Evolutionary conservation across 371 early-diverging fungal species (phyloP), one percentile per base, ranked within the genome.

Genomic region (Apophysomyces elegans): DNA sequence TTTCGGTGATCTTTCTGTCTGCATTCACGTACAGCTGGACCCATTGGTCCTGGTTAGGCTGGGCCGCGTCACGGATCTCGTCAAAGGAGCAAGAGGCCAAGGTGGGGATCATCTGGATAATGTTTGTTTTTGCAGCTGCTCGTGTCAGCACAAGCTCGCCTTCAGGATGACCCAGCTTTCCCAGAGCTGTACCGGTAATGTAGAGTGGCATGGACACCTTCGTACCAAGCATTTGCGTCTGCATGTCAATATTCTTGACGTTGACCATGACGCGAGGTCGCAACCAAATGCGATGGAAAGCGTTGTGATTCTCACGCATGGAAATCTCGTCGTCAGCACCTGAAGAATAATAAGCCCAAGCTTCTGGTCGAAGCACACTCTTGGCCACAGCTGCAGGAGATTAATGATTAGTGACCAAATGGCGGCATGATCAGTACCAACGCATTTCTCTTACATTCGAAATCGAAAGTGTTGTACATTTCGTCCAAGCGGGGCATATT

Each of bases 1-100:
- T 70, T 61, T 86, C 84, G 7, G 95, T 86, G 14, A 91, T 77
- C 4, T 70, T 65, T n/a, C 93, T 86, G 64, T 97, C 86, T 45
- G 80, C 72, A 76, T 96, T 93, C n/a, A 96, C 94, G 69, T 96
- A 97, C 36, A 97, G 86, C 78, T 98, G 98, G 73, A 94, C 87
- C 92, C 92, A 96, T 67, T 67, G 80, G 5, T 72, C 59, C 62
- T 81, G 79, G 0, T 71, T 63, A 57, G 84, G 76, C 5, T 58
- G 68, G 6, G 75, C 69, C 0, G 83, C 84, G 46, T 66, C 72
- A 12, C 84, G 74, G 36, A 86, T 83, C 43, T 89, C 88, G 57
- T 86, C 84, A 65, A 85, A 70, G 1, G 90, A 88, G 59, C 88
- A 91, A 14, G 87, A 87, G 4, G 91, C 87, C n/a, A 90, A 75